A percentile compares a stretch with the other conserved stretches of the same genome.
These are phyloP conservation scores for Colletotrichum sidae DNA, from an alignment of 2,329 filamentous ascomycete genomes.

Conservation along the genomic window DNA sequence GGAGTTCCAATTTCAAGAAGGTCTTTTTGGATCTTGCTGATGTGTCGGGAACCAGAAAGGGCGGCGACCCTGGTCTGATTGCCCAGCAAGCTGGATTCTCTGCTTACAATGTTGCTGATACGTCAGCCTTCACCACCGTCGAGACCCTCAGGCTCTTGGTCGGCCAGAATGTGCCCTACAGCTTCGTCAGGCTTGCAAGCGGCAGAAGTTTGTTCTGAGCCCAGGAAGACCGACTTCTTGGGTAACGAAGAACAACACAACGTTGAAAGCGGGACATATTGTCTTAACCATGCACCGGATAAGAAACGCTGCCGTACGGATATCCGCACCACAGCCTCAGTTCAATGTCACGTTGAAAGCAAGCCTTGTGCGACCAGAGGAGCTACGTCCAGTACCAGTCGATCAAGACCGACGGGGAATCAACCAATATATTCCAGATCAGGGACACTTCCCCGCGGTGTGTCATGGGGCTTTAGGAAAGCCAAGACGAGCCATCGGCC, in stretches of 20 bases:
- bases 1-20: slow-evolving; percentile 61
- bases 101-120: slow-evolving; percentile 82
- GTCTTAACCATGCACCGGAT: neutral
- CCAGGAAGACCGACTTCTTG: neutral
- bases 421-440: slow-evolving; percentile 7
- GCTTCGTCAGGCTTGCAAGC: slow-evolving; percentile 82
- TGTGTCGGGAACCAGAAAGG: slow-evolving; percentile 68
- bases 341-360: neutral
- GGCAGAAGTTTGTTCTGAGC: slow-evolving; percentile 61
- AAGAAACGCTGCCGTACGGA: slow-evolving; percentile 1
- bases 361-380: neutral
- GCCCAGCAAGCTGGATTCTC: slow-evolving; percentile 82
- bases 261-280: neutral
- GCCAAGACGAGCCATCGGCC: slow-evolving; percentile 20
- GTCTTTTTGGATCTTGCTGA: slow-evolving; percentile 86
- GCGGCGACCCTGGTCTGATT: slow-evolving; percentile 74
- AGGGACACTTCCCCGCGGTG: slow-evolving; percentile 3
- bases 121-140: slow-evolving; percentile 86
- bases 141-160: slow-evolving; percentile 83
- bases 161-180: slow-evolving; percentile 88
- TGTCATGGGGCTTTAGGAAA: slow-evolving; percentile 15
- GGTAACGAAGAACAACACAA: neutral
- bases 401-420: slow-evolving; percentile 1
- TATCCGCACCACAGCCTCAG: slow-evolving; percentile 6
- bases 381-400: neutral